phyloP scores from a whole-genome alignment of 495 filamentous ascomycete genomes.

The Cairneyella variabilis region DNA sequence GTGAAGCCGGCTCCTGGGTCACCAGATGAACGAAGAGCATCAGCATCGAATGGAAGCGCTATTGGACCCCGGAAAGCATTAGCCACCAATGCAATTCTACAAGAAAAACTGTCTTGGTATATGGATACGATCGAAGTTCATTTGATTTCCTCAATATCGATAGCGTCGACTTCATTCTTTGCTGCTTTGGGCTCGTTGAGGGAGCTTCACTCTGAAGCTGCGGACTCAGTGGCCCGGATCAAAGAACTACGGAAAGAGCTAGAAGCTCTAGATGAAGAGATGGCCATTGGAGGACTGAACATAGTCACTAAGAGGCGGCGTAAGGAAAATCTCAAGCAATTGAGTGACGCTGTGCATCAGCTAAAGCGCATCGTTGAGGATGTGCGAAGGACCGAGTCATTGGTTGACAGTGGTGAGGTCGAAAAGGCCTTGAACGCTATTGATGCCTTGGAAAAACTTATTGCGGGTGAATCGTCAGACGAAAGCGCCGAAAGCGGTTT shows the following conservation, averaged over 20 bases:
- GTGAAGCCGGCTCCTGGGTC: slow-evolving; percentile 61
- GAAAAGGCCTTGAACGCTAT: slow-evolving; percentile 75
- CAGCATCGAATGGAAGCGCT: slow-evolving; percentile 56
- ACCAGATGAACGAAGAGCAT: slow-evolving; percentile 47
- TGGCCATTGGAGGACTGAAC: slow-evolving; percentile 82
- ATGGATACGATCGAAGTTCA: slow-evolving; percentile 99
- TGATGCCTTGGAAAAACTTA: slow-evolving; percentile 70
- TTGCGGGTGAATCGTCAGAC: slow-evolving; percentile 58
- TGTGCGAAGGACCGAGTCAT: slow-evolving; percentile 69
- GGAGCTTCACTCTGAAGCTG: slow-evolving; percentile 88
- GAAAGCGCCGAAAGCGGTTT: slow-evolving; percentile 18
- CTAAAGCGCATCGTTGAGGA: slow-evolving; percentile 73
- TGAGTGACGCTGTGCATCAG: slow-evolving; percentile 80
- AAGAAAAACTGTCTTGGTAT: slow-evolving; percentile 99
- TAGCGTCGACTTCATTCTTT: slow-evolving; percentile 93
- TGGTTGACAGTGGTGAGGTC: slow-evolving; percentile 77
- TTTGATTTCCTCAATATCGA: slow-evolving; percentile 92
- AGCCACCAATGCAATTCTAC: slow-evolving; percentile 96
- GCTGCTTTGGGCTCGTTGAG: slow-evolving; percentile 86
- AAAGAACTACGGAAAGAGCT: slow-evolving; percentile 76
- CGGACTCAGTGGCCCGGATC: slow-evolving; percentile 85
- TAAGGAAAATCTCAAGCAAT: slow-evolving; percentile 77
- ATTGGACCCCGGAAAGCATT: slow-evolving; percentile 75
- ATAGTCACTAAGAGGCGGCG: slow-evolving; percentile 77
- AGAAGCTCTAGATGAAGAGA: slow-evolving; percentile 74